phyloP scores from a whole-genome alignment of 306 rosid species.

The Quercus mongolica region DNA sequence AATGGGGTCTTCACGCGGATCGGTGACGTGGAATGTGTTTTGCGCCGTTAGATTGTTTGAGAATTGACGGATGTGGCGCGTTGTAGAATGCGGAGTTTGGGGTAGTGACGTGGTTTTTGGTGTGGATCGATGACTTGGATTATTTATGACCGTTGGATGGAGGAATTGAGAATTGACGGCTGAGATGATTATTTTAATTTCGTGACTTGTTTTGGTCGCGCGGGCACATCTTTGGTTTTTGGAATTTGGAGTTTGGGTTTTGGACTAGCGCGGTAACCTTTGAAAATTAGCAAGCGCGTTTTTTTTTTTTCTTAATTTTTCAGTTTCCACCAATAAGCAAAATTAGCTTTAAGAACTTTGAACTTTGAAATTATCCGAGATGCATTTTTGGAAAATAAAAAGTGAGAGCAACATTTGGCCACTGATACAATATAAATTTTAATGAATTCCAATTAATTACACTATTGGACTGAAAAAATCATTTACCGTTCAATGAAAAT shows the following conservation, averaged over 20 bases:
- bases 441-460: no score
- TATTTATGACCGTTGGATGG: not conserved
- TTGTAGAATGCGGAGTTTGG: rapidly evolving
- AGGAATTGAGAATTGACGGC: not conserved
- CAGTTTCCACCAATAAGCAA: not conserved
- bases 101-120: no score
- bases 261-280: slow-evolving; percentile 4
- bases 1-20: slow-evolving; percentile 14
- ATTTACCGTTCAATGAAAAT: no score
- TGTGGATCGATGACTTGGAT: slow-evolving; percentile 29
- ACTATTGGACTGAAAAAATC: no score
- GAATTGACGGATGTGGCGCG: slow-evolving; percentile 3
- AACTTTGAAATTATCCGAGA: not conserved
- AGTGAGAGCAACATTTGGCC: no score
- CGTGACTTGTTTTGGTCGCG: not conserved
- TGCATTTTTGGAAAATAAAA: no score
- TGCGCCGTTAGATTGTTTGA: not conserved
- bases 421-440: no score
- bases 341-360: not conserved
- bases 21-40: not conserved
- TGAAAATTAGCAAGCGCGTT: not conserved
- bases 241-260: not conserved
- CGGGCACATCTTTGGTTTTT: not conserved
- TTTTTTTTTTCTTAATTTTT: not conserved
- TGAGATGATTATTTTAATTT: not conserved